Conservation (phyloP, 78 protist genomes). For the Speleostelium caveatum region DNA sequence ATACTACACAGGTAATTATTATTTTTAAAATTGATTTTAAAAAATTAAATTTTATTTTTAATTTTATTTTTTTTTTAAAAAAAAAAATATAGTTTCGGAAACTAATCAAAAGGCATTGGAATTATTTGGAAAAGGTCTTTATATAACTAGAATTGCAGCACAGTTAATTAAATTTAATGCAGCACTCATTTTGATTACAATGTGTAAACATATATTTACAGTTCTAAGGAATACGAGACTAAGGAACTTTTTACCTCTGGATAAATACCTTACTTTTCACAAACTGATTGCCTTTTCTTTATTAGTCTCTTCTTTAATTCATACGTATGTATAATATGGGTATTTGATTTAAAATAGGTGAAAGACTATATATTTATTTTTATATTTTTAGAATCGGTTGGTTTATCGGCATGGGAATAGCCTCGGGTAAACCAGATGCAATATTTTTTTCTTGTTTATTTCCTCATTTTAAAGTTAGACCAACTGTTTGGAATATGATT, state of each 20-base stretch:
- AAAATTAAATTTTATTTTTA: no score
- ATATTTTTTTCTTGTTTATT: slow-evolving; percentile 11
- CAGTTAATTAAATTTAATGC: slow-evolving; percentile 19
- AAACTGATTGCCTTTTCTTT: slow-evolving; percentile 20
- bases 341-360: no score
- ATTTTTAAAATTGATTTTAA: no score
- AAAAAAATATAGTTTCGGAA: not conserved
- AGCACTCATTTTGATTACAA: slow-evolving; percentile 19
- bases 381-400: slow-evolving; percentile 35
- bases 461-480: slow-evolving; percentile 32
- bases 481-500: slow-evolving; percentile 51
- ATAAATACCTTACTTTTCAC: slow-evolving; percentile 45
- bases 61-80: no score
- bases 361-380: not conserved
- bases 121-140: slow-evolving; percentile 33
- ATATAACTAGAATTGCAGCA: slow-evolving; percentile 50
- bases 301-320: not conserved
- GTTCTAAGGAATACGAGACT: slow-evolving; percentile 12
- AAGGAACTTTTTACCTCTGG: not conserved
- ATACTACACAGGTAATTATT: not conserved
- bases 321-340: no score
- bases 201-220: slow-evolving; percentile 52
- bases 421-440: slow-evolving; percentile 2
- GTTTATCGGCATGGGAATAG: slow-evolving; percentile 38
- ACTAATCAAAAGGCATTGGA: not conserved